Evolutionary conservation across 192 early-diverging fungal species (phyloP).

Genomic region (Jimgerdemannia lactiflua): DNA sequence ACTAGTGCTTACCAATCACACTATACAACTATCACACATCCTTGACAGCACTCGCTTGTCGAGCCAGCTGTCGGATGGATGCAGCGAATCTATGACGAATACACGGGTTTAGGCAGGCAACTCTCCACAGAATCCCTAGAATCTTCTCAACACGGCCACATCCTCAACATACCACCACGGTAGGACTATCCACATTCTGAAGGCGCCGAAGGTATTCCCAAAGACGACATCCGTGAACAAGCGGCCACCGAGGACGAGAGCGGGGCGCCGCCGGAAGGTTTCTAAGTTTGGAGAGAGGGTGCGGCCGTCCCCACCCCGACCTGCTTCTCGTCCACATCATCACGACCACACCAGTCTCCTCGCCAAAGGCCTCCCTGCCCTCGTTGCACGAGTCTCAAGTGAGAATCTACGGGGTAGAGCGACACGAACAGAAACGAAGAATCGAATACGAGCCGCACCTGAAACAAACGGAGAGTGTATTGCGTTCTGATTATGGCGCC

Average conservation of each 20-base stretch:
- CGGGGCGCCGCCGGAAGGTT: background rate
- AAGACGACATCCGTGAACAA: constrained; percentile 83
- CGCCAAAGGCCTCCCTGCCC: constrained; percentile 62
- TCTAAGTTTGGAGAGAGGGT: background rate
- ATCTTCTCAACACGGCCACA: background rate
- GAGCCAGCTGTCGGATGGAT: background rate
- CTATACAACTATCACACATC: too few relatives aligned
- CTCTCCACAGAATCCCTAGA: too few relatives aligned
- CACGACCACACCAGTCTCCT: constrained; percentile 73
- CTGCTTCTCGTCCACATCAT: constrained; percentile 34
- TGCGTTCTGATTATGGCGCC: constrained; percentile 65
- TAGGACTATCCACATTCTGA: constrained; percentile 78
- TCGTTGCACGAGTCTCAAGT: constrained; percentile 40
- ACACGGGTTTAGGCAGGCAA: too few relatives aligned
- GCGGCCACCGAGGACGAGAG: constrained; percentile 80
- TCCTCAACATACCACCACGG: constrained; percentile 36
- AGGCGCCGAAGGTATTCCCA: constrained; percentile 73
- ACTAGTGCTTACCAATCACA: too few relatives aligned
- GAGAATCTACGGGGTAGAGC: background rate
- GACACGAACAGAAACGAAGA: background rate
- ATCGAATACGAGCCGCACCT: constrained; percentile 18
- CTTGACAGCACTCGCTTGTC: too few relatives aligned
- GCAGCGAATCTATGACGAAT: background rate
- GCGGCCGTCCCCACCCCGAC: background rate
- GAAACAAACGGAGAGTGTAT: constrained; percentile 76